Conservation (phyloP, 192 early-diverging fungal genomes). For the Powellomyces hirtus region DNA sequence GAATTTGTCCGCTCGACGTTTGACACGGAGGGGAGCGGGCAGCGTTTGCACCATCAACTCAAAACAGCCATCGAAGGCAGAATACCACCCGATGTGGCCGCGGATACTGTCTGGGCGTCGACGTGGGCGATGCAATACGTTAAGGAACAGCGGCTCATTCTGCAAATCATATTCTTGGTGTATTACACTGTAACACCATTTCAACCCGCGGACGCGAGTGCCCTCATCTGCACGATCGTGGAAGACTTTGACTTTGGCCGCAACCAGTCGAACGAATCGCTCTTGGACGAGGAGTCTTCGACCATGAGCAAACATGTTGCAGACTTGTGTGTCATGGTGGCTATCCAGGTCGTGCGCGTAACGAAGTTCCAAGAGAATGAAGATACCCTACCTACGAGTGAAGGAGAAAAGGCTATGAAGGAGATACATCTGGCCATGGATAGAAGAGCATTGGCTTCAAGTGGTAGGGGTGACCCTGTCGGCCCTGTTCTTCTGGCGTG, state of each 20-base stretch:
- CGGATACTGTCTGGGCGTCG: slow-evolving; percentile 17
- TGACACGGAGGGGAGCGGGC: background rate
- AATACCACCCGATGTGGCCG: slow-evolving; percentile 28
- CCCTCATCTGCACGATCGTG: slow-evolving; percentile 1
- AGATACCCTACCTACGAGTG: background rate
- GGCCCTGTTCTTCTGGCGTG: slow-evolving; percentile 39
- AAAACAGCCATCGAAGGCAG: background rate
- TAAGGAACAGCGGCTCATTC: slow-evolving; percentile 36
- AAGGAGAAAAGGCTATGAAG: background rate
- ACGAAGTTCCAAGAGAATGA: slow-evolving; percentile 2
- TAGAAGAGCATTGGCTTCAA: background rate
- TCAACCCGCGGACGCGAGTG: background rate
- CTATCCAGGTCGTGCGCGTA: slow-evolving; percentile 28
- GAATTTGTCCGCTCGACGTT: slow-evolving; percentile 2
- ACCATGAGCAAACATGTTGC: slow-evolving; percentile 20
- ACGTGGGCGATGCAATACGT: slow-evolving; percentile 39
- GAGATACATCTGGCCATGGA: slow-evolving; percentile 8
- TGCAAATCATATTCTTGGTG: slow-evolving; percentile 45
- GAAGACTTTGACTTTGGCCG: slow-evolving; percentile 30
- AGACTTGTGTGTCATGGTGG: slow-evolving; percentile 35
- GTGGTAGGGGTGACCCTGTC: slow-evolving; percentile 6
- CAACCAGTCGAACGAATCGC: slow-evolving; percentile 33
- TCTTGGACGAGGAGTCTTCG: slow-evolving; percentile 32
- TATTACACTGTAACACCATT: slow-evolving; percentile 25
- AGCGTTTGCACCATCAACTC: slow-evolving; percentile 28